Conservation (phyloP, 176 grass and related monocot species). For the Metroxylon sagu region DNA sequence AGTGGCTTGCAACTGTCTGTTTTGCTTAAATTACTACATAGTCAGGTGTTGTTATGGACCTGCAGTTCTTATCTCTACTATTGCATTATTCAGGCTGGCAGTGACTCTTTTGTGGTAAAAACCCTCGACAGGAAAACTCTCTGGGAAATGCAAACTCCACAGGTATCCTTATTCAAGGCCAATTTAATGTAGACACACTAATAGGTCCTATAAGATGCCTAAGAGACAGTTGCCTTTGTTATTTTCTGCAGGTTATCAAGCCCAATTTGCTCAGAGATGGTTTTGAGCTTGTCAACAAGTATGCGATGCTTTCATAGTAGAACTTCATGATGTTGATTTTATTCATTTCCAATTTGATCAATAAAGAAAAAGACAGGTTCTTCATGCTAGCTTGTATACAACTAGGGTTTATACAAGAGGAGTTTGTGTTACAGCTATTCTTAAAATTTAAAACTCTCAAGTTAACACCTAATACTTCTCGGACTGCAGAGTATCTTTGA, state of each 20-base stretch:
- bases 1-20: too few relatives aligned
- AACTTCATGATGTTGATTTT: background rate
- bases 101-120: slow-evolving; percentile 72
- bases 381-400: too few relatives aligned
- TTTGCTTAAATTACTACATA: too few relatives aligned
- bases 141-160: slow-evolving; percentile 99
- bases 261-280: slow-evolving; percentile 66
- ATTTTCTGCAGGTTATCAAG: slow-evolving; percentile 63
- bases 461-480: too few relatives aligned
- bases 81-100: slow-evolving; percentile 46
- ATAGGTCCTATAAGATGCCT: too few relatives aligned
- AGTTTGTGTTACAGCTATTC: too few relatives aligned
- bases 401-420: too few relatives aligned
- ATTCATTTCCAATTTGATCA: too few relatives aligned
- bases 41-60: too few relatives aligned
- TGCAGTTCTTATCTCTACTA: background rate
- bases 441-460: too few relatives aligned
- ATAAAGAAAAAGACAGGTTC: too few relatives aligned
- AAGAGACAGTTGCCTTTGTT: background rate
- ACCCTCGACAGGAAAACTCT: slow-evolving; percentile 93
- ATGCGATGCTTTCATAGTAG: background rate
- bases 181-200: background rate
- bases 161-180: slow-evolving; percentile 31
- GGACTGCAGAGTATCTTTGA: too few relatives aligned
- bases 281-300: slow-evolving; percentile 93